Base-by-base conservation (phyloP, 176 grass and related monocot species). In the Carex scoparia region DNA sequence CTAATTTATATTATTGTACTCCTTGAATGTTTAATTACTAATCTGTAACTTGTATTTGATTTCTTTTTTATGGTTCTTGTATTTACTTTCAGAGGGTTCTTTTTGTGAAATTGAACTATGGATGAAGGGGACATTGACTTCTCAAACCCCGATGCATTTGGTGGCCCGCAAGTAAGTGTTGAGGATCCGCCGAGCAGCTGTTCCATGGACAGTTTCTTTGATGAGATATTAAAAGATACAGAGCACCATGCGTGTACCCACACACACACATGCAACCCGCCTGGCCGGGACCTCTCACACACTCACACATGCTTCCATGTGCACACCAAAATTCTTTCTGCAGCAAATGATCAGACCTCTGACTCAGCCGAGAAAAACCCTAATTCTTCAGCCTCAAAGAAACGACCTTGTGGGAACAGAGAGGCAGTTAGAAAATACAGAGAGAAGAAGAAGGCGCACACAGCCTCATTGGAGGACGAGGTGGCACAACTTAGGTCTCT, bases 391-490 rank as follows among this genome's bases (percentile, higher is more conserved):
- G 76, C 60, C 73, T 53, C 85, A 15, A 87, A 86, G 79, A 88
- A 85, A 76, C 51, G 80, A 4, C 87, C 86, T 42, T 61, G 91
- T 42, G 90, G 91, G 61, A 99, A 99, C 71, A 76, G 87, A 67
- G 97, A 96, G 54, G 97, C 97, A 0, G 97, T 99, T 86, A 90
- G 93, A 66, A 99, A 96, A 90, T 99, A 99, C 79, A 61, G 93
- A 66, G 88, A 99, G 87, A 99, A 96, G 93, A 99, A 96, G 89
- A 99, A 95, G 83, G 97, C 97, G 3, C 97, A 96, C 64, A 89
- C 90, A 2, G 87, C 97, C 3, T 96, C 88, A 11, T 61, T 99
- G 53, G 97, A 96, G 91, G 90, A 99, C 44, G 97, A 99, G 84
- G 87, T 94, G 40, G 89, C 79, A 84, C 86, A 92, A 63, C 91